Conservation (phyloP, 495 filamentous ascomycete genomes). For the Xylaria intraflava region DNA sequence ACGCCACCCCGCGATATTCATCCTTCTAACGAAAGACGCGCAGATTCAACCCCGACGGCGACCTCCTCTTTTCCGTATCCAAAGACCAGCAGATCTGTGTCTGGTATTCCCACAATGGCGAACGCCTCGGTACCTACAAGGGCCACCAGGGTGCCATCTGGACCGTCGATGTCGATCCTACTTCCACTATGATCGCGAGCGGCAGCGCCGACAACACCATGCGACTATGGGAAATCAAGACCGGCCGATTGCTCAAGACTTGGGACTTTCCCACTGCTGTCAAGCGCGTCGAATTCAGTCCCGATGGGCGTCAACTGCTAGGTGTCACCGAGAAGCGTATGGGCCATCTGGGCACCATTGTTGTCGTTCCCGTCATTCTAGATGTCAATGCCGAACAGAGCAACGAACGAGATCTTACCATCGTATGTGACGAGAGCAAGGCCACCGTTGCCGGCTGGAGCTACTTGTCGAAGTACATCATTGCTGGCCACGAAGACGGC, state of each 20-base stretch:
- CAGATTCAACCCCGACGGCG: slow-evolving; percentile 91
- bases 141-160: slow-evolving; percentile 97
- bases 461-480: slow-evolving; percentile 86
- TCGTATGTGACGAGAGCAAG: slow-evolving; percentile 90
- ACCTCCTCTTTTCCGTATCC: slow-evolving; percentile 92
- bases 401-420: slow-evolving; percentile 71
- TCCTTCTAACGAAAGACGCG: slow-evolving; percentile 12
- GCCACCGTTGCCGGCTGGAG: slow-evolving; percentile 96
- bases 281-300: slow-evolving; percentile 92
- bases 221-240: slow-evolving; percentile 92
- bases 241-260: slow-evolving; percentile 84
- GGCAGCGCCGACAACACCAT: slow-evolving; percentile 98
- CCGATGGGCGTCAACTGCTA: slow-evolving; percentile 80
- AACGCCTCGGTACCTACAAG: slow-evolving; percentile 90
- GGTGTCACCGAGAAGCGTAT: slow-evolving; percentile 97
- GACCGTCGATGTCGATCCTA: slow-evolving; percentile 97
- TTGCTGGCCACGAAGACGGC: slow-evolving; percentile 95
- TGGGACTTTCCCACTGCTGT: slow-evolving; percentile 97
- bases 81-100: slow-evolving; percentile 97
- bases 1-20: slow-evolving; percentile 17
- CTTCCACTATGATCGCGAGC: slow-evolving; percentile 84
- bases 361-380: slow-evolving; percentile 75
- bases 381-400: slow-evolving; percentile 77
- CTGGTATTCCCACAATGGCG: slow-evolving; percentile 91
- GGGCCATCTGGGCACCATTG: slow-evolving; percentile 88